Conservation (phyloP, 441 rosid species). For the Gossypium trilobum region DNA sequence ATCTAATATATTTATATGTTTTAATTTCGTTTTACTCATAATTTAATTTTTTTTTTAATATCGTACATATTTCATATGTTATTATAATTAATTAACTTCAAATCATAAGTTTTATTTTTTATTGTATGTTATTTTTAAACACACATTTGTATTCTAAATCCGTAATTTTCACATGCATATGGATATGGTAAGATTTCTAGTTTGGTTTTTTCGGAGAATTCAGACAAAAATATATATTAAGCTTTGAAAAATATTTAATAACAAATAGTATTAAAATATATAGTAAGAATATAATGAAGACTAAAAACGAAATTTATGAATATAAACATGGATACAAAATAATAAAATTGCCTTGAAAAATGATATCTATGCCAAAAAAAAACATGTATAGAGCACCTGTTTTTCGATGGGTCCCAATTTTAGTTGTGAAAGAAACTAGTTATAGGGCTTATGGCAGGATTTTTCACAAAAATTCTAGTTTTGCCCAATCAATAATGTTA, state of each 20-base stretch:
- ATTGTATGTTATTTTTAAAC: too few relatives aligned
- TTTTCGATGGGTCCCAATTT: not conserved
- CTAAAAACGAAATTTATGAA: not conserved
- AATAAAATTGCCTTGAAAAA: not conserved
- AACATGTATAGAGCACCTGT: not conserved
- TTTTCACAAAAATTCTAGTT: not conserved
- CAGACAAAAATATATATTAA: not conserved
- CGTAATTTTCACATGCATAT: too few relatives aligned
- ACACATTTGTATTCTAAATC: too few relatives aligned
- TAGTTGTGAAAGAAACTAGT: not conserved
- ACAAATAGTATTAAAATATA: not conserved
- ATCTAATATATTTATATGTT: too few relatives aligned
- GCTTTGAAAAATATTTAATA: not conserved
- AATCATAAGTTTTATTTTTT: too few relatives aligned
- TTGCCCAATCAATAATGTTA: not conserved
- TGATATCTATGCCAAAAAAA: not conserved
- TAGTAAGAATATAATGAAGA: not conserved
- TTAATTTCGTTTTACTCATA: too few relatives aligned
- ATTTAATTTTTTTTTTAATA: too few relatives aligned
- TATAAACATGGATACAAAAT: not conserved
- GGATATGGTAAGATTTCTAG: too few relatives aligned
- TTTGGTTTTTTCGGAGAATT: not conserved
- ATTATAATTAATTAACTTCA: too few relatives aligned
- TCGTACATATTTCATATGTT: too few relatives aligned
- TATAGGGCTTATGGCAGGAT: not conserved